Base-by-base conservation (phyloP, 805 yeast species). In the Starmerella bombi region DNA sequence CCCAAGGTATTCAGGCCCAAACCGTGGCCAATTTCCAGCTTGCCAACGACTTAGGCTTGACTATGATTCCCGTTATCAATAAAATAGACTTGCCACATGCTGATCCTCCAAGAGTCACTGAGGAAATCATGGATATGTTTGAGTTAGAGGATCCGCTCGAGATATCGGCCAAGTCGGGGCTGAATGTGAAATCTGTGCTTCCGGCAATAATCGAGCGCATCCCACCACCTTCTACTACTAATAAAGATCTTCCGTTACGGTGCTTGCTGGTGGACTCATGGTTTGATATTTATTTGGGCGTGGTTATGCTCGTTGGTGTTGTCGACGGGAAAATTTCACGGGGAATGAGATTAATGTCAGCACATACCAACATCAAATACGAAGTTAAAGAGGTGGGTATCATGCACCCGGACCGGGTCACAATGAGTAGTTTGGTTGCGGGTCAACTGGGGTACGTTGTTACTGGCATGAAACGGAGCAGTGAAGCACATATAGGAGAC, bases 1-100 rank as follows among this genome's bases (percentile, higher is more conserved):
- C 88, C 2, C 96, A 91, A 55, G 97, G 97, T 38, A 85, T 88
- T 3, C 96, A 85, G 59, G 97, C 97, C 0, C 98, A 88, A 59
- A 91, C 98, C 0, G 96, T 88, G n/a, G 96, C 98, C 19, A 88
- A 91, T 59, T 88, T 82, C 61, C 83, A 79, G 54, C 66, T 88
- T 41, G 98, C 97, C 0, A 80, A 80, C 55, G 78, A 88, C 42
- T 71, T 84, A 75, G 81, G 78, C 8, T 69, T 91, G 46, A 75
- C 76, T 50, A 64, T 88, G 48, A 69, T 88, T 1, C 97, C 98
- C 0, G 83, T 88, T 15, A 81, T 88, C 37, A 88, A 88, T 63
- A 88, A 88, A 55, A 80, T 88, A 36, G 98, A 88, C 61, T 63
- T 88, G 40, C 91, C 80, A 45, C 80, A 76, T 27, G 95, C 96